Conservation (phyloP, 106 monocot genomes). For the Dioscorea zingiberensis region DNA sequence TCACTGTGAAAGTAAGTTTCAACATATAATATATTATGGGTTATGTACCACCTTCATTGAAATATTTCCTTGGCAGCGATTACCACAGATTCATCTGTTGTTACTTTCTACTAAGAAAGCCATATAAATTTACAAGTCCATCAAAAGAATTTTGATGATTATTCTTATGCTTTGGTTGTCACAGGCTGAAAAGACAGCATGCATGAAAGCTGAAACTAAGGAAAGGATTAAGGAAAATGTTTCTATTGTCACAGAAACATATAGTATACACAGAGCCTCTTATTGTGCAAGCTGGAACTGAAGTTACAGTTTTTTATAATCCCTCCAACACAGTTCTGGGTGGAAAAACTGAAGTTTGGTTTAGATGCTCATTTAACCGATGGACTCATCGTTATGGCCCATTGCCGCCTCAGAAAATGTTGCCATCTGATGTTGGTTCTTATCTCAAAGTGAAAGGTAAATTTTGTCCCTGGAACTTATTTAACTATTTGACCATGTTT, state of each 20-base stretch:
- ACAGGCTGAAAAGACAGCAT: constrained; percentile 58
- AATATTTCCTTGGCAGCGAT: neutral
- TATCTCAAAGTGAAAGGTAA: constrained; percentile 73
- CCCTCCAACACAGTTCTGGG: constrained; percentile 66
- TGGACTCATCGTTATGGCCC: constrained; percentile 78
- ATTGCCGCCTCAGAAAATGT: constrained; percentile 79
- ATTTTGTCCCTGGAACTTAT: neutral
- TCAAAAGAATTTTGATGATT: neutral
- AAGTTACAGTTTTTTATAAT: constrained; percentile 79
- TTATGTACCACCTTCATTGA: too few relatives aligned
- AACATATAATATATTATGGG: neutral
- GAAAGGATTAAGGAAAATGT: constrained; percentile 64
- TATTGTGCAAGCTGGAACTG: constrained; percentile 62
- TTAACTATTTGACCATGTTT: too few relatives aligned
- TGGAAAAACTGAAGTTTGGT: constrained; percentile 83
- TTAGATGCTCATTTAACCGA: constrained; percentile 87
- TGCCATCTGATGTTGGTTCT: constrained; percentile 35
- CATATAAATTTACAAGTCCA: neutral
- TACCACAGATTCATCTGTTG: neutral
- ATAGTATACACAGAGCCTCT: constrained; percentile 88
- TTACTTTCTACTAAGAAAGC: neutral
- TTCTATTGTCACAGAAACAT: constrained; percentile 86
- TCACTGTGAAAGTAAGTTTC: constrained; percentile 44
- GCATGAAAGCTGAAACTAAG: constrained; percentile 71
- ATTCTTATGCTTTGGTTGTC: constrained; percentile 5